Evolutionary conservation across 179 eudicot genomes (phyloP), one percentile per base, ranked within the genome.

Genomic region (Silene coronaria): DNA sequence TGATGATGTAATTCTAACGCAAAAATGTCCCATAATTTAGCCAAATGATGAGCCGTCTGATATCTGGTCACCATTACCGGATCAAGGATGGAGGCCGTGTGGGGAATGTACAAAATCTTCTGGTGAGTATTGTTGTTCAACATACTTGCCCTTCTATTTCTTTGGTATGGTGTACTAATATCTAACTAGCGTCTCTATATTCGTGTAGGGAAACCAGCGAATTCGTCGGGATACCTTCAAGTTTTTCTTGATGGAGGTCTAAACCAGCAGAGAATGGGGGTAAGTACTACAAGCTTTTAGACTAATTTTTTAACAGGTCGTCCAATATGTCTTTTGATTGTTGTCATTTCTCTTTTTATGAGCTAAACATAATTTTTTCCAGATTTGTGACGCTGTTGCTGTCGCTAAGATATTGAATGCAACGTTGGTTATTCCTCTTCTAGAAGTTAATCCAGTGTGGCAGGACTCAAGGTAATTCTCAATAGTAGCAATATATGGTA

Each of bases 251-350:
- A 95, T 80, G 99, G 97, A 81, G 99, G 99, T 62, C 78, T 95
- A 81, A 95, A 95, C 82, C 99, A 95, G 83, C 97, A 95, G 83
- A 84, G 99, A 72, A 90, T 95, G 99, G 99, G 99, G 85, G 99
- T 95, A 85, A 26, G 93, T 82, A 24, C 36, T 30, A 22, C 21
- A 73, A 34, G 70, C 62, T 76, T 17, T 64, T 17, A 1, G 21
- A 1, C 22, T 24, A 6, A 32, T 55, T 6, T 32, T 14, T 22
- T 63, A 76, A 78, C 4, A 84, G 78, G 75, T 77, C 6, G 22
- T 21, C 23, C 34, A 68, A 22, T 68, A 4, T 5, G 6, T 55
- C 77, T 61, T 76, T 80, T 28, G 51, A 42, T 71, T 87, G 76
- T 76, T 86, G 16, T 80, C 87, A 81, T 55, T 55, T 55, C 59